Evolutionary conservation across 2,329 filamentous ascomycete species (phyloP).

Genomic region (Talaromyces marneffei): DNA sequence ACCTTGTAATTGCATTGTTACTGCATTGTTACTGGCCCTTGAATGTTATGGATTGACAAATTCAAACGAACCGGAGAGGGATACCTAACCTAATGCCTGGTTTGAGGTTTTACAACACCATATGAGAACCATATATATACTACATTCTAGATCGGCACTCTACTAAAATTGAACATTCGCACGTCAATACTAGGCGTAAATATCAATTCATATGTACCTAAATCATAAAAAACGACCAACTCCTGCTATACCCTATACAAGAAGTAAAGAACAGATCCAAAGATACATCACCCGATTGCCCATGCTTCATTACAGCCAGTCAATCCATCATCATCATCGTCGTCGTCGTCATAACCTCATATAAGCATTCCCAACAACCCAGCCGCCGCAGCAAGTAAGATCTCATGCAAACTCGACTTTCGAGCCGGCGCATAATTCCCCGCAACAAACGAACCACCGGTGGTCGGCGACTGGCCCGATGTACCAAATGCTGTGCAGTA

Average conservation of each 20-base stretch:
- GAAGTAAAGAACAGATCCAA: background rate
- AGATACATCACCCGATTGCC: background rate
- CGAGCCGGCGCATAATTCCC: constrained; percentile 23
- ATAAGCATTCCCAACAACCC: constrained; percentile 44
- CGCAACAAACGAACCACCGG: constrained; percentile 20
- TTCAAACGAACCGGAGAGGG: too few species aligned
- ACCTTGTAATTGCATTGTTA: too few species aligned
- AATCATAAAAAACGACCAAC: background rate
- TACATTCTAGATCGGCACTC: background rate
- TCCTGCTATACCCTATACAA: background rate
- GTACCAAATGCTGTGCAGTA: constrained; percentile 40
- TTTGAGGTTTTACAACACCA: too few species aligned
- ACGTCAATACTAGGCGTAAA: background rate
- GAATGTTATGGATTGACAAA: too few species aligned
- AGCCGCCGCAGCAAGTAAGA: constrained; percentile 38
- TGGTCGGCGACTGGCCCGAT: constrained; percentile 18
- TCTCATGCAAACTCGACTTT: constrained; percentile 38
- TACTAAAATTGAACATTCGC: background rate
- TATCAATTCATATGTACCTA: background rate
- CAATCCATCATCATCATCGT: background rate
- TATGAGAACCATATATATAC: too few species aligned
- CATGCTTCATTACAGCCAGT: background rate
- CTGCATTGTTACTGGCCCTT: too few species aligned
- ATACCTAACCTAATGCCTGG: too few species aligned
- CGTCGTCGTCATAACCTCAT: constrained; percentile 24